Conservation (phyloP, 2,329 filamentous ascomycete genomes). For the Beauveria medogensis region DNA sequence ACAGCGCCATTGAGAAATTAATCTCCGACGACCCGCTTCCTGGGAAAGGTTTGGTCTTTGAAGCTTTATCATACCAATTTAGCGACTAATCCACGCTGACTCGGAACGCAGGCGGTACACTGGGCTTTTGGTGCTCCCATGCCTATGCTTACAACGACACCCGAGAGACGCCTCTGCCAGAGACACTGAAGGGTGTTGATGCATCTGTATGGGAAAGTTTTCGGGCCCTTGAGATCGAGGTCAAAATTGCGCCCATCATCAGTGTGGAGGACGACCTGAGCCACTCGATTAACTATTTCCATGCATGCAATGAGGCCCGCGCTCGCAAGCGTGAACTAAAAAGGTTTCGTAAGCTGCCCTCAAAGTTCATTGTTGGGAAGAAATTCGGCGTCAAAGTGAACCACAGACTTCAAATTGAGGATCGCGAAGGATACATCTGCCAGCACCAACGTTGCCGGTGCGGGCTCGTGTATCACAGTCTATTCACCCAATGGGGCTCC, state of each 20-base stretch:
- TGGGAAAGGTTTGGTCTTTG: background rate
- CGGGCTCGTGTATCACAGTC: too few relatives aligned
- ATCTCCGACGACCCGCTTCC: background rate
- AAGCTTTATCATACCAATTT: too few relatives aligned
- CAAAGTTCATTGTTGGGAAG: background rate
- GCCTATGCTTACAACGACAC: conserved; percentile 35
- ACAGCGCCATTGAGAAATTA: background rate
- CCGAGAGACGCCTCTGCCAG: conserved; percentile 20
- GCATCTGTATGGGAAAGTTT: conserved; percentile 23
- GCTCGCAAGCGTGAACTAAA: background rate
- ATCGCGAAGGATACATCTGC: background rate
- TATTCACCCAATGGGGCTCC: background rate
- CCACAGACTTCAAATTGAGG: background rate
- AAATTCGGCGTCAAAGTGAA: background rate
- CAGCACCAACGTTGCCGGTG: too few relatives aligned
- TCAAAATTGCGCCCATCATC: background rate
- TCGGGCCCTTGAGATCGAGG: background rate
- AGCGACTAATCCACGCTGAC: background rate
- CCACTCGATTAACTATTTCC: too few relatives aligned
- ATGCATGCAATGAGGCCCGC: too few relatives aligned
- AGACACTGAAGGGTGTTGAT: conserved; percentile 37
- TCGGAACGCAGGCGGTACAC: conserved; percentile 26
- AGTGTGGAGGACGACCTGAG: background rate
- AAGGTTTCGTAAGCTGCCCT: background rate
- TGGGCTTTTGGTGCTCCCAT: conserved; percentile 39